Evolutionary conservation across 768 basidiomycete species (phyloP).

Genomic region (Pleurotus ostreatus): DNA sequence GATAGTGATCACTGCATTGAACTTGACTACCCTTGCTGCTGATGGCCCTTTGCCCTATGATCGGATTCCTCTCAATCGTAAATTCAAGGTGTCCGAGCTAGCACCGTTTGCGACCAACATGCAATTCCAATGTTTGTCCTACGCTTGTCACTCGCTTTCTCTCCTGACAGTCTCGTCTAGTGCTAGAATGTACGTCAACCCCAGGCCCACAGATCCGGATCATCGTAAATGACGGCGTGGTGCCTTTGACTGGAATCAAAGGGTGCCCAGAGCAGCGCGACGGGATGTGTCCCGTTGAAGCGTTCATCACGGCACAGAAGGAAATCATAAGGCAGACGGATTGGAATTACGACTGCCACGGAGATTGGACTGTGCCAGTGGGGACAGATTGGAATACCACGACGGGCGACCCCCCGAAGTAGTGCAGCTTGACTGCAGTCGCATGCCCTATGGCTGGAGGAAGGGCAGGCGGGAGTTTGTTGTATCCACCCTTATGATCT

Average conservation of each 20-base stretch:
- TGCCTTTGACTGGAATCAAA: conserved; percentile 71
- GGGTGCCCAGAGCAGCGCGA: conserved; percentile 71
- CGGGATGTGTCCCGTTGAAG: conserved; percentile 73
- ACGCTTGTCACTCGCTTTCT: background rate
- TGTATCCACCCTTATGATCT: no score
- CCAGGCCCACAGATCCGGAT: conserved; percentile 66
- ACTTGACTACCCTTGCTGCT: conserved; percentile 68
- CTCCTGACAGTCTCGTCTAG: conserved; percentile 27
- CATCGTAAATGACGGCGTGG: conserved; percentile 85
- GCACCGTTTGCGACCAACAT: conserved; percentile 88
- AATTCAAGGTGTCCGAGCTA: conserved; percentile 73
- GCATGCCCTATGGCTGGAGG: no score
- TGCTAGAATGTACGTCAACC: conserved; percentile 54
- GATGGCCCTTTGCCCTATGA: conserved; percentile 73
- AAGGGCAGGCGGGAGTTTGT: no score
- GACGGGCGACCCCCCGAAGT: conserved; percentile 57
- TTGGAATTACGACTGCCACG: conserved; percentile 73
- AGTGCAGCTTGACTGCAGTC: background rate
- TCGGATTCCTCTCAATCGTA: conserved; percentile 59
- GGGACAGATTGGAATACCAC: conserved; percentile 71
- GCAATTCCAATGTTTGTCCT: conserved; percentile 74
- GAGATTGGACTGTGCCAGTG: conserved; percentile 68
- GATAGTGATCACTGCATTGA: conserved; percentile 79
- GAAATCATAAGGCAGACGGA: conserved; percentile 62
- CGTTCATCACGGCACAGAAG: conserved; percentile 69